phyloP scores from a whole-genome alignment of 2,329 filamentous ascomycete genomes.

The Diplodia scrobiculata region DNA sequence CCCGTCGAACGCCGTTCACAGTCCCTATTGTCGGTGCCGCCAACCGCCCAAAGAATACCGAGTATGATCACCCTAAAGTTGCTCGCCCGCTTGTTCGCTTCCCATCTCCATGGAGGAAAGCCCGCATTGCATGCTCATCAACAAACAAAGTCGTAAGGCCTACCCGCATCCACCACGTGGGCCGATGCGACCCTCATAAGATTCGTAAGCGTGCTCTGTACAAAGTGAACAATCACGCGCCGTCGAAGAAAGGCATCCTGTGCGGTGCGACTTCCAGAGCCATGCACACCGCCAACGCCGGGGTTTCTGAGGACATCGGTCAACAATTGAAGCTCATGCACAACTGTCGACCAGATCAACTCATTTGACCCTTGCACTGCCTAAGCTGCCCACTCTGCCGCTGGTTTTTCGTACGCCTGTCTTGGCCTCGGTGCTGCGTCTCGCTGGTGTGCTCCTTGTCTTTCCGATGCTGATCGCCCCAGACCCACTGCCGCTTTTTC shows the following conservation, averaged over 20 bases:
- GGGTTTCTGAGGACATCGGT: conserved; percentile 20
- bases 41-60: background rate
- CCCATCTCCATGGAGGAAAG: conserved; percentile 5
- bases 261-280: conserved; percentile 7
- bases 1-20: conserved; percentile 9
- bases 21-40: background rate
- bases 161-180: background rate
- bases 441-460: conserved; percentile 47
- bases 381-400: conserved; percentile 53
- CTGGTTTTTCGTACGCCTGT: conserved; percentile 55
- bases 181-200: conserved; percentile 6
- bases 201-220: conserved; percentile 17
- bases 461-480: conserved; percentile 52
- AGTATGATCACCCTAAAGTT: background rate
- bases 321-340: conserved; percentile 18
- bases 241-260: background rate
- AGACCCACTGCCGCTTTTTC: conserved; percentile 45
- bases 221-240: conserved; percentile 15
- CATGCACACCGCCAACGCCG: conserved; percentile 13
- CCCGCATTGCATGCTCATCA: conserved; percentile 16
- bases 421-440: conserved; percentile 53
- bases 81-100: conserved; percentile 1
- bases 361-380: conserved; percentile 33
- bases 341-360: conserved; percentile 22
- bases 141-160: conserved; percentile 5